Percentiles rank a stretch among this genome's conserved stretches.
These are phyloP conservation scores for Xylaria sp. DNA, from an alignment of 2,329 filamentous ascomycete species.

Conservation along the genomic window DNA sequence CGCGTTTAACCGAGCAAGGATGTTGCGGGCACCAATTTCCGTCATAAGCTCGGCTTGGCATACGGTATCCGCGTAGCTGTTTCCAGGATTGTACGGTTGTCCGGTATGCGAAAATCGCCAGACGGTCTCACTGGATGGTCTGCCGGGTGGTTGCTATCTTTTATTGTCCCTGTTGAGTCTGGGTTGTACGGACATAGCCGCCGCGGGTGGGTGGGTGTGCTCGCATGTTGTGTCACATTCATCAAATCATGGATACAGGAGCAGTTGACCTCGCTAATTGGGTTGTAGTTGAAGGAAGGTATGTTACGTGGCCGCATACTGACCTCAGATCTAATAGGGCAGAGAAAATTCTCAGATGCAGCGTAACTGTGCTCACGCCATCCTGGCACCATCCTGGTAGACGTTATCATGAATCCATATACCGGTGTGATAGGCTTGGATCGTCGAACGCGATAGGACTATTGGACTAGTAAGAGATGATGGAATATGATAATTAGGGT, in stretches of 20 bases:
- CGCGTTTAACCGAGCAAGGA: conserved; percentile 19
- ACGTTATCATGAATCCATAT: not conserved
- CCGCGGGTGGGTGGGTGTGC: not conserved
- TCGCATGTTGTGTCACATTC: not conserved
- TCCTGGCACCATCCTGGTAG: not conserved
- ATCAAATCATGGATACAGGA: not conserved
- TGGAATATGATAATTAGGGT: not conserved
- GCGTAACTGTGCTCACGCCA: not conserved
- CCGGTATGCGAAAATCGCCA: not conserved
- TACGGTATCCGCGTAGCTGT: not conserved
- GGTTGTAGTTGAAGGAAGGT: not conserved
- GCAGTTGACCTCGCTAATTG: conserved; percentile 5
- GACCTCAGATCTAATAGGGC: not conserved
- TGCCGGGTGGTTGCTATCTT: not conserved
- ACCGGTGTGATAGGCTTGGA: not conserved
- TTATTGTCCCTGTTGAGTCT: not conserved
- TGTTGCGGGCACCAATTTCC: conserved; percentile 1
- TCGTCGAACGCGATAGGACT: not conserved
- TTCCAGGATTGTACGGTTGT: conserved; percentile 3
- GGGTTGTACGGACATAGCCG: not conserved
- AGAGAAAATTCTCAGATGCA: not conserved
- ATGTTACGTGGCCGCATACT: conserved; percentile 8
- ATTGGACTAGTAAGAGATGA: not conserved
- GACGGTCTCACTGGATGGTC: conserved; percentile 1
- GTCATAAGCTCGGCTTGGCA: conserved; percentile 22